Base-by-base conservation (phyloP, 2,329 filamentous ascomycete genomes). In the Raffaelea arxii region DNA sequence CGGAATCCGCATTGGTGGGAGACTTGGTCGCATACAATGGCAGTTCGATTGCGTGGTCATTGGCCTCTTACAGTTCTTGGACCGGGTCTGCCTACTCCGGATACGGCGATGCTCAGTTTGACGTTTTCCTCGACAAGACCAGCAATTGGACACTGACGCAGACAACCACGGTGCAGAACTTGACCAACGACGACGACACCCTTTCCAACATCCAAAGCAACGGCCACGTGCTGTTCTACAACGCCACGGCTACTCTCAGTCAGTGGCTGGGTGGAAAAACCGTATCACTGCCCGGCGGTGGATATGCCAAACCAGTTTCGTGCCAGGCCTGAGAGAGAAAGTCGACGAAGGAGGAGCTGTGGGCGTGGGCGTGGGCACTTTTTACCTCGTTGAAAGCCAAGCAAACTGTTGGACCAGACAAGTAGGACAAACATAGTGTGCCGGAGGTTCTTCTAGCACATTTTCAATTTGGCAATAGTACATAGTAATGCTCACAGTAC, bases 11-110 rank as follows among this genome's bases (percentile, higher is more conserved):
- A 2, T 42, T 49, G 5, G 24, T 14, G 2, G 48, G 48, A 9
- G 32, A 49, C 18, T 38, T 49, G 14, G 44, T 49, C 3, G 48
- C 48, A 4, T 49, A 49, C 39, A 49, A 49, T 25, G n/a, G 24
- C 5, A 49, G 48, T 22, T 4, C 5, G 32, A 49, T 49, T 24
- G 21, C 38, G 3, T 49, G 48, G 48, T 16, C 14, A 7, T 42
- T 49, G 14, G 2, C 21, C 2, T 16, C 19, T 6, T 39, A 46
- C 36, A 44, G 41, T 24, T 7, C 25, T 10, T 49, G 48, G 48
- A 49, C 44, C 2, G 48, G 48, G 2, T 19, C 41, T 1, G 44
- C 41, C 4, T 24, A 25, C 22, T 10, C 24, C 2, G 44, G 37
- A 25, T 30, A 37, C 19, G 27, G 23, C 3, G 27, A 30, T 4